Conservation (phyloP, 768 basidiomycete species). For the Pholiota molesta region DNA sequence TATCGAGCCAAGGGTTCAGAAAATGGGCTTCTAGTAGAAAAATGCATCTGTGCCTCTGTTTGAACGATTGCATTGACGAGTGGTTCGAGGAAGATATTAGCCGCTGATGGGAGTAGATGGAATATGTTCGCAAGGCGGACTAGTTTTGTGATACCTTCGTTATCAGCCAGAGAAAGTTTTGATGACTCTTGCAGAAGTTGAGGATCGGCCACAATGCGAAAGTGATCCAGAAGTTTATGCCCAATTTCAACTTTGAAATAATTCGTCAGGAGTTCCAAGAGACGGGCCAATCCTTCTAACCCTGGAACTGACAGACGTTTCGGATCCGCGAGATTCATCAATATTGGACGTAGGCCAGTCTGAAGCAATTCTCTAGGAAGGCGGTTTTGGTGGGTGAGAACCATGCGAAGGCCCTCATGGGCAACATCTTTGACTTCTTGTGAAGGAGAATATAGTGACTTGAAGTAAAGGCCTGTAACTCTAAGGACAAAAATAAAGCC, state of each 20-base stretch:
- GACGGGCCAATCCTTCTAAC: constrained; percentile 89
- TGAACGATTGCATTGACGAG: constrained; percentile 90
- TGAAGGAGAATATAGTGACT: constrained; percentile 92
- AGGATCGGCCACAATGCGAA: constrained; percentile 89
- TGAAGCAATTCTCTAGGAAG: constrained; percentile 95
- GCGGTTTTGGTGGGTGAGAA: constrained; percentile 86
- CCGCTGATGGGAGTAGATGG: constrained; percentile 91
- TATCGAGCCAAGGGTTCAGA: constrained; percentile 91
- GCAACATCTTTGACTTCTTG: constrained; percentile 94
- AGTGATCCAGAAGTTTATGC: constrained; percentile 95
- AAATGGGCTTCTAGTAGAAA: constrained; percentile 88
- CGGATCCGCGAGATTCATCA: constrained; percentile 97
- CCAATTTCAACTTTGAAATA: constrained; percentile 99
- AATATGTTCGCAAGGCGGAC: constrained; percentile 97
- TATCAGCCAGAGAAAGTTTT: constrained; percentile 78
- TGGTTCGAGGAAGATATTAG: constrained; percentile 87
- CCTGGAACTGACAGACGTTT: constrained; percentile 92
- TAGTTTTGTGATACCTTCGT: constrained; percentile 90
- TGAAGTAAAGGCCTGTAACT: constrained; percentile 98
- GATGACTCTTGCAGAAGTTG: constrained; percentile 82
- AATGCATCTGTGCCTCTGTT: constrained; percentile 90
- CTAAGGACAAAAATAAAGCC: constrained; percentile 7
- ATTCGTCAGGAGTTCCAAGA: constrained; percentile 93
- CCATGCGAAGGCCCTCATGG: constrained; percentile 89
- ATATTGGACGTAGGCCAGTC: constrained; percentile 91